Evolutionary conservation across 176 grass and related monocot genomes (phyloP), one percentile per base, ranked within the genome.

Genomic region (Pharus latifolius): DNA sequence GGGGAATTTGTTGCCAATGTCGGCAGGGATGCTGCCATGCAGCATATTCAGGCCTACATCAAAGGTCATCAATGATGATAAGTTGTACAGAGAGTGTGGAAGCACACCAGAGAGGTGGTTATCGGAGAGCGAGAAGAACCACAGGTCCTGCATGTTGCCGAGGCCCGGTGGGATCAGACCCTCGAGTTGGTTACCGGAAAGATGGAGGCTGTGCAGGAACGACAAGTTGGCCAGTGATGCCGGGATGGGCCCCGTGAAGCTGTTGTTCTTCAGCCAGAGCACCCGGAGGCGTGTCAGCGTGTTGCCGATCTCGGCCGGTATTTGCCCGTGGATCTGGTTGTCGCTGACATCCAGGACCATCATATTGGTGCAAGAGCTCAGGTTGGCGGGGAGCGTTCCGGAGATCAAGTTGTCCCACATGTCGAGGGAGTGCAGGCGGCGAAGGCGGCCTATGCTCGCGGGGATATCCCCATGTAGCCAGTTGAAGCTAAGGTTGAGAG

Each of bases 401-500:
- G 41, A 58, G 28, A 80, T 27, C 0, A 2, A 13, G 23, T 81
- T 81, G 60, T 65, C 19, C 23, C 78, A 49, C 31, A 74, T 49
- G 1, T 59, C 78, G 22, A 81, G 69, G 0, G 4, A 8, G 11
- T 58, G 17, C 5, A 74, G 69, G 29, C 11, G 41, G 0, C 2
- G 16, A 0, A 81, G 50, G 2, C 31, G 51, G 12, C 69, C 60
- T 0, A 81, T 58, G 50, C 51, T 59, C 17, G 11, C 9, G 1
- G 60, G 51, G 31, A 58, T 10, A 3, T 48, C n/a, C 4, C 68
- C 60, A 0, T 9, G 70, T 10, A 81, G 42, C 70, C 61, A 38
- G 0, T 59, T 81, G 42, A 31, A 66, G 70, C 17, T 81, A 49
- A 81, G 61, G n/a, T 81, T 74, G 8, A 81, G 50, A 0, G 5